These are phyloP conservation scores for Alternaria gansuensis DNA, from an alignment of 2,329 filamentous ascomycete species.

Conservation along the genomic window DNA sequence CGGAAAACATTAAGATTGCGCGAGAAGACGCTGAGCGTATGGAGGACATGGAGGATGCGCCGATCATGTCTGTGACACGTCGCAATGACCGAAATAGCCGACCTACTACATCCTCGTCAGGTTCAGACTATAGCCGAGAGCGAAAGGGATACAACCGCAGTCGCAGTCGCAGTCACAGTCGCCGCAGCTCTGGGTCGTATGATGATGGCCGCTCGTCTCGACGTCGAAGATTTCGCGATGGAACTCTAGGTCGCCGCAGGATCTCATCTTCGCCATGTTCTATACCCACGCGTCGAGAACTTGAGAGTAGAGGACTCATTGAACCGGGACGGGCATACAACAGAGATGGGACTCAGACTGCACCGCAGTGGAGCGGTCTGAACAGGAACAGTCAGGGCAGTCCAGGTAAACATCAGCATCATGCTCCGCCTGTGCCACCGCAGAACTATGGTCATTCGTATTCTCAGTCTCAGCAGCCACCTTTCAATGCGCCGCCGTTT, in stretches of 20 bases:
- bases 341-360: slow-evolving; percentile 19
- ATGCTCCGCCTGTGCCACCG: slow-evolving; percentile 11
- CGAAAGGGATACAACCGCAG: slow-evolving; percentile 21
- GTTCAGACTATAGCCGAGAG: slow-evolving; percentile 25
- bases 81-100: slow-evolving; percentile 22
- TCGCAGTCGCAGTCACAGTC: slow-evolving; percentile 28
- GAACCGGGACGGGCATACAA: slow-evolving; percentile 19
- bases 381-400: slow-evolving; percentile 16
- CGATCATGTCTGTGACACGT: slow-evolving; percentile 17
- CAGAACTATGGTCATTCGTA: slow-evolving; percentile 21
- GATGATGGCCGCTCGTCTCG: slow-evolving; percentile 17
- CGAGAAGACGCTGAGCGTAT: slow-evolving; percentile 33
- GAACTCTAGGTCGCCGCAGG: slow-evolving; percentile 22
- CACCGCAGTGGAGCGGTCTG: slow-evolving; percentile 24
- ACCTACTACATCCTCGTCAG: slow-evolving; percentile 22
- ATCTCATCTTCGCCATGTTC: slow-evolving; percentile 16
- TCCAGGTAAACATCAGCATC: slow-evolving; percentile 19
- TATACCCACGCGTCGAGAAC: slow-evolving; percentile 4
- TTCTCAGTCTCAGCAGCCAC: slow-evolving; percentile 24
- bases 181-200: slow-evolving; percentile 28
- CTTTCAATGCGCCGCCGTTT: slow-evolving; percentile 32
- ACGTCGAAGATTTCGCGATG: slow-evolving; percentile 29
- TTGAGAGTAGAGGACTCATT: slow-evolving; percentile 20
- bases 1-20: slow-evolving; percentile 33
- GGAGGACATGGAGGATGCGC: slow-evolving; percentile 21